phyloP scores from a whole-genome alignment of 163 green algal genomes.

The Scenedesmus sp. region DNA sequence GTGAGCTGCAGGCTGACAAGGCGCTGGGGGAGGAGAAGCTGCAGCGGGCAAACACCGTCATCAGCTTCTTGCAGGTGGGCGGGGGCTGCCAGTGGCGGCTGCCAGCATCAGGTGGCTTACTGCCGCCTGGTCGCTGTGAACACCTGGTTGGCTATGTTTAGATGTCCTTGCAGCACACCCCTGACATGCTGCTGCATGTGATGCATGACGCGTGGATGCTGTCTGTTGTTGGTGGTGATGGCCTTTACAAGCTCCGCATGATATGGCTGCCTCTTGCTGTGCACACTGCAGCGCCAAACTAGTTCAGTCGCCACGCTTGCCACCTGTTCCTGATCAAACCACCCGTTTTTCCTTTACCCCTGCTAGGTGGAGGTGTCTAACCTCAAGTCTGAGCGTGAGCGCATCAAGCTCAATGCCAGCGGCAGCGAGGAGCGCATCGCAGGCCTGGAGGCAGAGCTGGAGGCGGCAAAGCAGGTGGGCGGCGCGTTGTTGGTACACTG shows the following conservation, averaged over 20 bases:
- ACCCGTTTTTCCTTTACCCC: background rate
- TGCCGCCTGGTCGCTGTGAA: background rate
- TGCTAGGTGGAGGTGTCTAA: constrained; percentile 33
- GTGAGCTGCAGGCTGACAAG: constrained; percentile 17
- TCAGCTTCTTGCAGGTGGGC: constrained; percentile 53
- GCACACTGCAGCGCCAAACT: background rate
- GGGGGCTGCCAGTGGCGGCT: background rate
- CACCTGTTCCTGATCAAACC: background rate
- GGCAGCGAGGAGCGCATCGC: background rate
- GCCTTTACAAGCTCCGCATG: background rate
- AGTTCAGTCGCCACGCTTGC: background rate
- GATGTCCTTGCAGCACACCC: background rate
- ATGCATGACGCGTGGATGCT: background rate
- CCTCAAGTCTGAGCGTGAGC: constrained; percentile 47
- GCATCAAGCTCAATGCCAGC: background rate
- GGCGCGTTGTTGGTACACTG: background rate
- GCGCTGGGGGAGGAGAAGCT: constrained; percentile 26
- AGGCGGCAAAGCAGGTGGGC: constrained; percentile 45
- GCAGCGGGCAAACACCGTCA: background rate
- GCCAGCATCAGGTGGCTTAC: background rate
- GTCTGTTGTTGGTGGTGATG: background rate
- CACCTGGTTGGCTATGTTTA: background rate
- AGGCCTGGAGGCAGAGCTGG: constrained; percentile 34
- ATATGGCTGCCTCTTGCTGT: background rate
- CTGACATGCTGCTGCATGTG: background rate